These are phyloP conservation scores for Skeletonema menzelii DNA, from an alignment of 108 stramenopile genomes.

Conservation along the genomic window DNA sequence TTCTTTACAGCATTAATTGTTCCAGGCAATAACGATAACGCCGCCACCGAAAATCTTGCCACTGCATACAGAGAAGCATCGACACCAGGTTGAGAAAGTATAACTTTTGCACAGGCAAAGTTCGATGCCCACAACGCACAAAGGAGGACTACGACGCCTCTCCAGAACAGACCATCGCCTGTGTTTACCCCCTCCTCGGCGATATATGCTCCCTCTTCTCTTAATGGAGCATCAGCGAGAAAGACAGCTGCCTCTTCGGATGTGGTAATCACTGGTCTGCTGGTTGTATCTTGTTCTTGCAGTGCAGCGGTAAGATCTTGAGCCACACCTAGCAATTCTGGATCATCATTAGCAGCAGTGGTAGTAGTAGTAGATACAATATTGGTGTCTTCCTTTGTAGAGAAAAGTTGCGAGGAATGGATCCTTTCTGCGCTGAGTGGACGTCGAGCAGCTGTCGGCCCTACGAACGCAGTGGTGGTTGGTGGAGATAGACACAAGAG, in stretches of 20 bases:
- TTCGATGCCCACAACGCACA: constrained; percentile 80
- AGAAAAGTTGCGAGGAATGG: background rate
- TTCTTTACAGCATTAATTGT: constrained; percentile 25
- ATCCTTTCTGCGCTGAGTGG: background rate
- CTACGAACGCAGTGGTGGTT: background rate
- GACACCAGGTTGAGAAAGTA: constrained; percentile 66
- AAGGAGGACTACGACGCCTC: constrained; percentile 58
- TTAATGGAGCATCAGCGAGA: constrained; percentile 8
- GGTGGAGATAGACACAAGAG: background rate
- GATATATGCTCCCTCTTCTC: constrained; percentile 10
- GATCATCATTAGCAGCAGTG: background rate
- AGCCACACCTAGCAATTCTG: background rate
- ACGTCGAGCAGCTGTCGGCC: background rate
- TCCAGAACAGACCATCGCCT: constrained; percentile 59
- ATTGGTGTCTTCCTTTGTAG: background rate
- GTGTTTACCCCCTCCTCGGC: constrained; percentile 7
- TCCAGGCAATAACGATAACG: constrained; percentile 45
- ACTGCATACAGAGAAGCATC: constrained; percentile 65
- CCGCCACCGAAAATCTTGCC: constrained; percentile 62
- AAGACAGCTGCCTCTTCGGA: constrained; percentile 10
- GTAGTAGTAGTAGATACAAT: background rate
- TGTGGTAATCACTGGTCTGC: background rate
- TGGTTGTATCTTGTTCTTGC: background rate
- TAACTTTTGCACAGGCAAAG: constrained; percentile 64
- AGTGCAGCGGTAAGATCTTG: constrained; percentile 3